Evolutionary conservation across 495 filamentous ascomycete species (phyloP).

Genomic region (Oidiodendron maius): DNA sequence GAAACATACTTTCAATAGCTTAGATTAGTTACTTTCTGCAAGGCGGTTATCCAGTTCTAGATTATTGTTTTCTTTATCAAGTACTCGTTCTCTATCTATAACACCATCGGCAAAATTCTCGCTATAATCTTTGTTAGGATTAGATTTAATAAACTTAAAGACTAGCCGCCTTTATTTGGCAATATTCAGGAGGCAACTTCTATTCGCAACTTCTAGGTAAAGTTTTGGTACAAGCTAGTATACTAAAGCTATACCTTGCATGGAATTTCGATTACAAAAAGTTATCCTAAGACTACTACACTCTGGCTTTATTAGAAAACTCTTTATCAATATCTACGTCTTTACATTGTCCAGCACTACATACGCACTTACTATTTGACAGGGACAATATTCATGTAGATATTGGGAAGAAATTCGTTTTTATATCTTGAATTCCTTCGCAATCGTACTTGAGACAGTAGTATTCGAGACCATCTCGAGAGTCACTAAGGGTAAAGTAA

Average conservation of each 20-base stretch:
- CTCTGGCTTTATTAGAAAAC: not conserved
- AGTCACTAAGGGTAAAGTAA: not conserved
- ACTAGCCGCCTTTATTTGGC: conserved; percentile 19
- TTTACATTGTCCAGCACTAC: not conserved
- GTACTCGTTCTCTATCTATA: not conserved
- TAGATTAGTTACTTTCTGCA: not conserved
- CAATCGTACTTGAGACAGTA: not conserved
- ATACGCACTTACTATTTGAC: not conserved
- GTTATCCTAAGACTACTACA: not conserved
- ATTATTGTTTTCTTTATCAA: not conserved
- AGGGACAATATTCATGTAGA: not conserved
- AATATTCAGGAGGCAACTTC: conserved; percentile 11
- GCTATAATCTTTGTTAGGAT: not conserved
- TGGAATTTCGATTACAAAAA: not conserved
- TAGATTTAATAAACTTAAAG: conserved; percentile 3
- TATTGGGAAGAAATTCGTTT: not conserved
- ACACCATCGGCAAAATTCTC: not conserved
- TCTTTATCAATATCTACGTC: not conserved
- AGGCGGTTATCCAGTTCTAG: not conserved
- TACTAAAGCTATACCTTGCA: not conserved
- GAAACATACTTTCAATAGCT: not conserved
- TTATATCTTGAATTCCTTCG: not conserved
- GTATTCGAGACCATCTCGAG: not conserved
- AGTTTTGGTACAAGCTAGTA: conserved; percentile 26
- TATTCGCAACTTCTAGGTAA: conserved; percentile 24